phyloP scores from a whole-genome alignment of 73 alveolate genomes.

The Chromera velia region DNA sequence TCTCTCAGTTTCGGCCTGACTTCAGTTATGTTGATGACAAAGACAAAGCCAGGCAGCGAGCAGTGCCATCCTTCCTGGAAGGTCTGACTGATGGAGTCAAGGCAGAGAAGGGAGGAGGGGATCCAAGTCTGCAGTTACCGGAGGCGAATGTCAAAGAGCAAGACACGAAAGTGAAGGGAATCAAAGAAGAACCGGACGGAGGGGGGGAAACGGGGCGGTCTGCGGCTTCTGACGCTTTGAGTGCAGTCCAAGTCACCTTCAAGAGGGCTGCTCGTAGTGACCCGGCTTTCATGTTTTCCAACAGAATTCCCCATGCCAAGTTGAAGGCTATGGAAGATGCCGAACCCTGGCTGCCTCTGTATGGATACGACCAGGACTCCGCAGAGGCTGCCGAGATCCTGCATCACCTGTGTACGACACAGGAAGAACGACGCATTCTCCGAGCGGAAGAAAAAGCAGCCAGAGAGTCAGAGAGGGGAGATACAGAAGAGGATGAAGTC shows the following conservation, averaged over 20 bases:
- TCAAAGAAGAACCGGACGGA: not conserved
- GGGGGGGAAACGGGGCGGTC: no score
- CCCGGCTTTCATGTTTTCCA: no score
- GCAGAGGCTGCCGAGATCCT: constrained; percentile 14
- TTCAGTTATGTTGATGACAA: constrained; percentile 38
- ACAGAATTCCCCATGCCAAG: no score
- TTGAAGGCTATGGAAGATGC: not conserved
- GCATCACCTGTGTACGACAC: constrained; percentile 5
- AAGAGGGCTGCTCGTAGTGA: not conserved
- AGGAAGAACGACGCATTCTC: not conserved
- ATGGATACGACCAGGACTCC: constrained; percentile 2
- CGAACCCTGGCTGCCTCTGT: constrained; percentile 23
- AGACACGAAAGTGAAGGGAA: not conserved
- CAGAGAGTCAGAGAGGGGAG: not conserved
- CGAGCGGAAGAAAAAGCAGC: not conserved
- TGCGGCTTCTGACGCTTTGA: no score
- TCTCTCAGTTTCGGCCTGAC: constrained; percentile 39
- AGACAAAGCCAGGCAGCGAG: constrained; percentile 32
- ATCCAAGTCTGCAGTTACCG: no score
- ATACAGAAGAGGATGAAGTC: not conserved
- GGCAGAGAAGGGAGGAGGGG: constrained; percentile 4
- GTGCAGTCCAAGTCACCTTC: not conserved
- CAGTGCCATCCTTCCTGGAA: no score
- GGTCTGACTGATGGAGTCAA: constrained; percentile 9
- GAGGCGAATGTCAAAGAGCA: no score